Evolutionary conservation across 495 filamentous ascomycete species (phyloP), one percentile per base, ranked within the genome.

Genomic region (Penicillium chermesinum): DNA sequence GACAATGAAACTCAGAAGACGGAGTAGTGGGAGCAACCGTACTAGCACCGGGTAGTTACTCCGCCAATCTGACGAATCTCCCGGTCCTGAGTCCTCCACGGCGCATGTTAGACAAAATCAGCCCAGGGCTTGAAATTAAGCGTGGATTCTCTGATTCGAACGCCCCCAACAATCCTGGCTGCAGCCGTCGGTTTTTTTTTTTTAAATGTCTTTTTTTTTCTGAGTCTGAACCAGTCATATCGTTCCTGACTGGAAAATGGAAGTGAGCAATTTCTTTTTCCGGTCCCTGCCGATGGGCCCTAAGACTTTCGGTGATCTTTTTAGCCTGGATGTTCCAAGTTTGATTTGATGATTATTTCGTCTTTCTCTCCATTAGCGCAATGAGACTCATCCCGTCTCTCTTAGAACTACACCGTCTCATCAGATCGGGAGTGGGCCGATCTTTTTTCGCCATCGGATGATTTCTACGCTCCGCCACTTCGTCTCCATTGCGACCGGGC

Each of bases 371-470:
- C 13, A n/a, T 41, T 7, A 21, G 15, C 35, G 10, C 18, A n/a
- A n/a, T n/a, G n/a, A n/a, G n/a, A n/a, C n/a, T n/a, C n/a, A n/a
- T n/a, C n/a, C n/a, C n/a, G 35, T 17, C 15, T 38, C 35, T 17
- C 12, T 39, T 17, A 16, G 16, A 19, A 22, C 15, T 16, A 16
- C 15, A 40, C 15, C 48, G 48, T 52, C 50, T 19, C 20, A 43
- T 49, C 43, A 37, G 46, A 58, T 57, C 46, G 46, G 18, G 45
- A 27, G 34, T 55, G 52, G 55, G 44, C 47, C 58, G 58, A 58
- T 52, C 47, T 52, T 50, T 53, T 59, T 32, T 14, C 38, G 32
- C 42, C 15, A 33, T 39, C 19, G 40, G 21, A 39, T 44, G 48
- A 49, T 41, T 37, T 51, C 42, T 22, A 37, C 6, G 6, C 15